These are phyloP conservation scores for Thinopyrum elongatum DNA, from an alignment of 176 grass and related monocot genomes.

Conservation along the genomic window DNA sequence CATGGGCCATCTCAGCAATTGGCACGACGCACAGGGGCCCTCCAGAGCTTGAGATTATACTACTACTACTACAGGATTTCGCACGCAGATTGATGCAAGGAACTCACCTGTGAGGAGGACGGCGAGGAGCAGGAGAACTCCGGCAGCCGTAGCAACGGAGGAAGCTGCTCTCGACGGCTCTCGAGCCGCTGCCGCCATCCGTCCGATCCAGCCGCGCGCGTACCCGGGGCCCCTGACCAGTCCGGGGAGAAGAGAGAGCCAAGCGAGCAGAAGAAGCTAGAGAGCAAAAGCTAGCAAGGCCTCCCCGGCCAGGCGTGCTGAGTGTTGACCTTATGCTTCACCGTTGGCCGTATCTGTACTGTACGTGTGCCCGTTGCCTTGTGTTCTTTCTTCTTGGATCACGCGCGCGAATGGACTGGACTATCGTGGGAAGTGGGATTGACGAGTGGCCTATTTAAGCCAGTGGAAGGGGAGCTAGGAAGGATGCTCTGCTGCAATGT, in stretches of 20 bases:
- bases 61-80: too few relatives aligned
- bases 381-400: neutral
- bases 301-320: neutral
- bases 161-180: neutral
- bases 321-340: neutral
- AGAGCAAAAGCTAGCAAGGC: neutral
- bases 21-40: neutral
- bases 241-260: neutral
- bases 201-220: neutral
- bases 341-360: neutral
- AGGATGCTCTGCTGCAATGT: neutral
- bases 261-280: neutral
- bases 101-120: constrained; percentile 28
- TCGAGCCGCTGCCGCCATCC: neutral
- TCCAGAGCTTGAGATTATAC: neutral
- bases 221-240: neutral
- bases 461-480: neutral
- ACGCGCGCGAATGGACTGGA: neutral
- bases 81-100: neutral
- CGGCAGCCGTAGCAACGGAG: neutral
- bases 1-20: too few relatives aligned
- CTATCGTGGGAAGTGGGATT: too few relatives aligned
- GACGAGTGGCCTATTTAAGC: neutral
- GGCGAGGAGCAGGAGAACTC: neutral
- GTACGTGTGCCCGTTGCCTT: neutral